Evolutionary conservation across 208 protist genomes (phyloP).

Genomic region (Trypanosomatidae sp.): DNA sequence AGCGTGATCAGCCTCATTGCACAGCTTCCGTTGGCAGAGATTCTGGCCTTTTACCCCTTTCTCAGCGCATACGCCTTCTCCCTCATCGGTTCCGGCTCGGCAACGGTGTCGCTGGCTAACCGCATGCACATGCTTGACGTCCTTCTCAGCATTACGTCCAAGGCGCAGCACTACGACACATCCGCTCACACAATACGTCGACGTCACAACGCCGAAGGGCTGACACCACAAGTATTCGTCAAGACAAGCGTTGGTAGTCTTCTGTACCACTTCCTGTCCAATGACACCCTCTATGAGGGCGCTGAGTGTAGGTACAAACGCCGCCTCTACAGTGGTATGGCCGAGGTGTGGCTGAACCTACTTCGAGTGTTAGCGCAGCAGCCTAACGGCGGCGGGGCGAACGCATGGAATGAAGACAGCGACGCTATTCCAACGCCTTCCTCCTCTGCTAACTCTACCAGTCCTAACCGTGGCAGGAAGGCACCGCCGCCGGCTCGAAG

Average conservation of each 20-base stretch:
- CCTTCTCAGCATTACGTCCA: conserved; percentile 61
- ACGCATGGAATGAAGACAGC: not conserved
- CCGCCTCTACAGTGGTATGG: conserved; percentile 76
- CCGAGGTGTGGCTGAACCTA: conserved; percentile 68
- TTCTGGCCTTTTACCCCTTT: conserved; percentile 86
- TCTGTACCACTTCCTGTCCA: conserved; percentile 82
- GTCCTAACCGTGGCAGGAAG: conserved; percentile 12
- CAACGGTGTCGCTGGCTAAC: conserved; percentile 53
- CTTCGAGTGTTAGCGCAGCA: conserved; percentile 26
- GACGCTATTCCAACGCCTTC: not conserved
- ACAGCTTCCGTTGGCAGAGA: conserved; percentile 76
- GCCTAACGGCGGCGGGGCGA: not conserved
- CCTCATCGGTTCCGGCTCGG: conserved; percentile 75
- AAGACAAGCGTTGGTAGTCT: conserved; percentile 62
- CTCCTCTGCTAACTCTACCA: conserved; percentile 1
- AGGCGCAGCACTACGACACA: conserved; percentile 74
- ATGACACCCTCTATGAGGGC: conserved; percentile 75
- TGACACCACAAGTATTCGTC: conserved; percentile 33
- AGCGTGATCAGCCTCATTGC: conserved; percentile 55
- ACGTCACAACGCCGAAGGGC: conserved; percentile 41
- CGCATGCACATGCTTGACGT: conserved; percentile 77
- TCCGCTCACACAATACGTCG: conserved; percentile 45
- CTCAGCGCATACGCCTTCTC: conserved; percentile 72
- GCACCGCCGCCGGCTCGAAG: conserved; percentile 33
- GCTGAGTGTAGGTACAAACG: conserved; percentile 36